A percentile compares a stretch with the other conserved stretches of the same genome.
Evolutionary conservation across 441 rosid genomes (phyloP).

Genomic region (Adansonia rubrostipa): DNA sequence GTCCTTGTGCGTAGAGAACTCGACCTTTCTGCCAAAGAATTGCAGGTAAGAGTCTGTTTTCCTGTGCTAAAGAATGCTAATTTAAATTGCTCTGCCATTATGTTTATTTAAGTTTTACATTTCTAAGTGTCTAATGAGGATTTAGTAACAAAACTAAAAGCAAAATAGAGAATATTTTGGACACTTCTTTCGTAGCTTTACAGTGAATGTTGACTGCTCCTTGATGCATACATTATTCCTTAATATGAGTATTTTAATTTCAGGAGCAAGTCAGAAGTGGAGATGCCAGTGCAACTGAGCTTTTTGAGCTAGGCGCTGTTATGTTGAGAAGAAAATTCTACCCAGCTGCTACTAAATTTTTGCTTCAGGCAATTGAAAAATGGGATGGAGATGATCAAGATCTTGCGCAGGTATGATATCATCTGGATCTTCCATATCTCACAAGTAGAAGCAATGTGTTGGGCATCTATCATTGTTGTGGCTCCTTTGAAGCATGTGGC

Average conservation of each 20-base stretch:
- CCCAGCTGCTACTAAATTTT: slow-evolving; percentile 86
- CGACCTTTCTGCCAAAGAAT: slow-evolving; percentile 94
- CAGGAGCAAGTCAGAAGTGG: slow-evolving; percentile 99
- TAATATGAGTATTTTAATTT: slow-evolving; percentile 21
- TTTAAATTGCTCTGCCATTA: background rate
- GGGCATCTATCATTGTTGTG: slow-evolving; percentile 5
- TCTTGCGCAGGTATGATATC: slow-evolving; percentile 79
- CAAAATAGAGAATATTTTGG: background rate
- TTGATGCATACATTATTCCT: background rate
- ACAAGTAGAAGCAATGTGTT: slow-evolving; percentile 17
- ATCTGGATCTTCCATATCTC: slow-evolving; percentile 12
- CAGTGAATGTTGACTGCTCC: background rate
- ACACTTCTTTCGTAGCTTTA: slow-evolving; percentile 14
- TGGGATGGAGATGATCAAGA: slow-evolving; percentile 99
- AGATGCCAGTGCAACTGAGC: slow-evolving; percentile 93
- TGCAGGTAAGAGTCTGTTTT: slow-evolving; percentile 60
- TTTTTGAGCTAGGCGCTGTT: slow-evolving; percentile 94
- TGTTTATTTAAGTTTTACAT: slow-evolving; percentile 3
- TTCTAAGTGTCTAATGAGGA: background rate
- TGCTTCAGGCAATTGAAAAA: slow-evolving; percentile 87
- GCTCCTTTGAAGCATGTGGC: background rate
- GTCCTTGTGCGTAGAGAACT: slow-evolving; percentile 97
- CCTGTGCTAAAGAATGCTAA: background rate
- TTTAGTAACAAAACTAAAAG: background rate
- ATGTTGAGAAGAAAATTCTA: slow-evolving; percentile 92